Conservation (phyloP, 2,329 filamentous ascomycete species). For the Calonectria fujianensis region DNA sequence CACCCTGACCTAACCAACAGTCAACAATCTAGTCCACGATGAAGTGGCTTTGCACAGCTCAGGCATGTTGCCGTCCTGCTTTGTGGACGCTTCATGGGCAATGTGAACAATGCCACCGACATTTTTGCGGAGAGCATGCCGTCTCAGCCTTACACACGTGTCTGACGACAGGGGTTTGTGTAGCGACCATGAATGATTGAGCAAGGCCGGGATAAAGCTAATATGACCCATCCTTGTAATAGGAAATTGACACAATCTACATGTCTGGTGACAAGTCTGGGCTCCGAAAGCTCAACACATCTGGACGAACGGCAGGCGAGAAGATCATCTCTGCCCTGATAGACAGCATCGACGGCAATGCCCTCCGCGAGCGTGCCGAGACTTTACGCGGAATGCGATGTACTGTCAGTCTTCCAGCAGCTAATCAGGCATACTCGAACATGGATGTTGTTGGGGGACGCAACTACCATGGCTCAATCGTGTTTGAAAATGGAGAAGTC, state of each 20-base stretch:
- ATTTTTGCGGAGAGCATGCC: constrained; percentile 42
- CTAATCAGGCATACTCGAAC: constrained; percentile 35
- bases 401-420: neutral
- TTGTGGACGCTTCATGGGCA: constrained; percentile 41
- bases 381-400: constrained; percentile 42
- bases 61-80: constrained; percentile 39
- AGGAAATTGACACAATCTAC: constrained; percentile 4
- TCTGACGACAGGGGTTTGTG: constrained; percentile 38
- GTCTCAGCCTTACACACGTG: constrained; percentile 41
- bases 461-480: constrained; percentile 41
- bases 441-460: constrained; percentile 40
- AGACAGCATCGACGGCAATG: constrained; percentile 43
- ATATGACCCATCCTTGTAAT: neutral
- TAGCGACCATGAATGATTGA: neutral
- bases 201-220: neutral
- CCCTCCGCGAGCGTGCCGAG: constrained; percentile 41
- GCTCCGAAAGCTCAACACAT: constrained; percentile 43
- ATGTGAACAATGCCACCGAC: constrained; percentile 42
- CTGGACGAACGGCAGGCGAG: constrained; percentile 43
- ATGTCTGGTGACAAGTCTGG: constrained; percentile 37
- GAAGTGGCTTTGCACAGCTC: constrained; percentile 35
- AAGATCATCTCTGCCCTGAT: constrained; percentile 44
- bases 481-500: constrained; percentile 38
- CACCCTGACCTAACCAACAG: neutral
- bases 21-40: neutral